phyloP scores from a whole-genome alignment of 1,139 yeast genomes.

The Magnusiomyces ingens region DNA sequence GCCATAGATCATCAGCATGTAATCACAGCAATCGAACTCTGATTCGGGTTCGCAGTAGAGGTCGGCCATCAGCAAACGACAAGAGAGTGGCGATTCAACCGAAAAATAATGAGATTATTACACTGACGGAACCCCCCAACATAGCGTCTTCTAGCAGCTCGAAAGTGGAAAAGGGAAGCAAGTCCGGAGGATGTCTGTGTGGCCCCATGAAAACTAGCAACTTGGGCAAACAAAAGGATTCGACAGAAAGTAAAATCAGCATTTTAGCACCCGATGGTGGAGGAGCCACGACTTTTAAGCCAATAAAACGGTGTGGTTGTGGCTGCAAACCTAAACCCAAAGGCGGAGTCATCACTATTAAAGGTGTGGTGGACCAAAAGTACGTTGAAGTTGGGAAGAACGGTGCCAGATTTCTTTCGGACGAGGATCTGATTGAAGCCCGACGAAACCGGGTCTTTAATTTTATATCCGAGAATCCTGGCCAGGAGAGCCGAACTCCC shows the following conservation, averaged over 20 bases:
- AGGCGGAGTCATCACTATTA: constrained; percentile 2
- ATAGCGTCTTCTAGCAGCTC: background rate
- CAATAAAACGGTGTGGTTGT: constrained; percentile 15
- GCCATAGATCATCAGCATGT: constrained; percentile 86
- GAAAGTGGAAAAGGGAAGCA: background rate
- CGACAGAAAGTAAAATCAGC: too few species aligned
- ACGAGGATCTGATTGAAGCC: background rate
- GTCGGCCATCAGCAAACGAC: constrained; percentile 50
- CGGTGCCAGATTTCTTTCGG: constrained; percentile 1
- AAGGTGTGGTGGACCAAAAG: constrained; percentile 2
- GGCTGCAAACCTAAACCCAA: constrained; percentile 4
- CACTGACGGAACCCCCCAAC: background rate
- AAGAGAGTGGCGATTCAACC: constrained; percentile 28
- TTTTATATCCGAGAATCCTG: constrained; percentile 6
- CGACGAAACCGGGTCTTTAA: background rate
- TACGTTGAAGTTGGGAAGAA: constrained; percentile 4
- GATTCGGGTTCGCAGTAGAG: constrained; percentile 80
- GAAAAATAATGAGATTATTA: constrained; percentile 9
- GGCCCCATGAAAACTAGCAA: background rate
- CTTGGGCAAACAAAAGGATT: too few species aligned
- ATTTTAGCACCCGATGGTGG: too few species aligned
- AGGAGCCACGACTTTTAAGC: constrained; percentile 1
- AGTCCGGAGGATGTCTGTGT: background rate
- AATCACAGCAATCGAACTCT: constrained; percentile 73
- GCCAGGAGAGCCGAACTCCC: background rate